Percentiles rank a stretch among this genome's conserved stretches.
Conservation (phyloP, 2,329 filamentous ascomycete species). For the Pseudonectria foliicola region DNA sequence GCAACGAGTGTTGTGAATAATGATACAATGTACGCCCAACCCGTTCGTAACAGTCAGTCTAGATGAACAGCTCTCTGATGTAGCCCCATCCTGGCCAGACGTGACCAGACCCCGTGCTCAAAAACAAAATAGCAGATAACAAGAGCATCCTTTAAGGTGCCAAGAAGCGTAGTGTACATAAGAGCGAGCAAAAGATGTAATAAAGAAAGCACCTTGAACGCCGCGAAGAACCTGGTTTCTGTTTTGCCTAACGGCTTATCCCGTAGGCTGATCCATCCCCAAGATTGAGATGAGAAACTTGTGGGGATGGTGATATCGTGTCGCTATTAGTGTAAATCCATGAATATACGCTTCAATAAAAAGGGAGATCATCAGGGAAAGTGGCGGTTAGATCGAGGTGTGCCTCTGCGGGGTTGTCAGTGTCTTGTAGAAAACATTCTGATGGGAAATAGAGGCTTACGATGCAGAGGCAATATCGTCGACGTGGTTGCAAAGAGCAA, state of each 20-base stretch:
- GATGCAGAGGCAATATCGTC: constrained; percentile 56
- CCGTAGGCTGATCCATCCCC: constrained; percentile 6
- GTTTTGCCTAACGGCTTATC: constrained; percentile 11
- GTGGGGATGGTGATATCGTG: constrained; percentile 8
- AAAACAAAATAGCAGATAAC: constrained; percentile 5
- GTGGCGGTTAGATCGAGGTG: constrained; percentile 42
- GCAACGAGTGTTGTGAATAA: constrained; percentile 24
- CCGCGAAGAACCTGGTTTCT: constrained; percentile 8
- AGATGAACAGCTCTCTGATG: constrained; percentile 12
- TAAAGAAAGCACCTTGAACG: constrained; percentile 9
- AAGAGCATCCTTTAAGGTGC: constrained; percentile 4
- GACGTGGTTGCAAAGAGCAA: constrained; percentile 87
- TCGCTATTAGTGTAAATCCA: constrained; percentile 18
- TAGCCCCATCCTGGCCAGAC: constrained; percentile 6
- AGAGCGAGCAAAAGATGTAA: constrained; percentile 10
- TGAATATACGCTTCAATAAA: constrained; percentile 1
- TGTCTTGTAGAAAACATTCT: background rate
- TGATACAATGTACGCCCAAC: constrained; percentile 18
- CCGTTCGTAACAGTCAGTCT: constrained; percentile 15
- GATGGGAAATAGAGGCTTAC: constrained; percentile 32
- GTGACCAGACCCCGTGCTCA: constrained; percentile 8
- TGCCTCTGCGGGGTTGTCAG: constrained; percentile 23
- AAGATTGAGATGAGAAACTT: constrained; percentile 4
- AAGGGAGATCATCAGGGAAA: constrained; percentile 21
- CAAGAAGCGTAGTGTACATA: constrained; percentile 30